Evolutionary conservation across 768 basidiomycete species (phyloP).

Genomic region (Pleurotus eryngii): DNA sequence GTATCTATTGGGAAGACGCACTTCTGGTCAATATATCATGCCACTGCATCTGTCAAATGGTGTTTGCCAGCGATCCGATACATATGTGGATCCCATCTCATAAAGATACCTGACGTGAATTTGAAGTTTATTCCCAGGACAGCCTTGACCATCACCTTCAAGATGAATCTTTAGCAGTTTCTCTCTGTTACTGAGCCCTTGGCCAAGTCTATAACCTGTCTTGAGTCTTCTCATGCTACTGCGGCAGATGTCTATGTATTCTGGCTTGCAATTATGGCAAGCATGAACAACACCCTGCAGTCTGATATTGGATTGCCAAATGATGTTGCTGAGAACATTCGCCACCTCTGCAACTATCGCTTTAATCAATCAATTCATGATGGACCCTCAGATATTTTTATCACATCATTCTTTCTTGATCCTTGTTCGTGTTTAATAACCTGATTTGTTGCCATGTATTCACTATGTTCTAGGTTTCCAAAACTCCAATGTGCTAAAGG

Average conservation of each 20-base stretch:
- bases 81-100: neutral
- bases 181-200: conserved; percentile 21
- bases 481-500: conserved; percentile 7
- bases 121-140: neutral
- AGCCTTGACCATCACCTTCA: conserved; percentile 7
- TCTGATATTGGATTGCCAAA: neutral
- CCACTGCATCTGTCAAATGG: neutral
- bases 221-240: conserved; percentile 24
- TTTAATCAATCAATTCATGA: conserved; percentile 27
- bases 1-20: conserved; percentile 8
- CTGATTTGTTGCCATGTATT: neutral
- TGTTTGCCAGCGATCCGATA: neutral
- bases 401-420: conserved; percentile 29
- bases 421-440: conserved; percentile 18
- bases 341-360: conserved; percentile 13
- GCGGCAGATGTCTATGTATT: conserved; percentile 31
- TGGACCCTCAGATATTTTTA: conserved; percentile 25
- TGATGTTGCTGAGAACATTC: neutral
- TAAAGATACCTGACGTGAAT: neutral
- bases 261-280: conserved; percentile 29
- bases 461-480: conserved; percentile 7
- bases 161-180: conserved; percentile 21
- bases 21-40: conserved; percentile 6
- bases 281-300: conserved; percentile 15
- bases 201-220: conserved; percentile 25